Percentiles rank a stretch among this genome's conserved stretches.
These are phyloP conservation scores for Rosa hybrid DNA, from an alignment of 331 rosid genomes.

Conservation along the genomic window DNA sequence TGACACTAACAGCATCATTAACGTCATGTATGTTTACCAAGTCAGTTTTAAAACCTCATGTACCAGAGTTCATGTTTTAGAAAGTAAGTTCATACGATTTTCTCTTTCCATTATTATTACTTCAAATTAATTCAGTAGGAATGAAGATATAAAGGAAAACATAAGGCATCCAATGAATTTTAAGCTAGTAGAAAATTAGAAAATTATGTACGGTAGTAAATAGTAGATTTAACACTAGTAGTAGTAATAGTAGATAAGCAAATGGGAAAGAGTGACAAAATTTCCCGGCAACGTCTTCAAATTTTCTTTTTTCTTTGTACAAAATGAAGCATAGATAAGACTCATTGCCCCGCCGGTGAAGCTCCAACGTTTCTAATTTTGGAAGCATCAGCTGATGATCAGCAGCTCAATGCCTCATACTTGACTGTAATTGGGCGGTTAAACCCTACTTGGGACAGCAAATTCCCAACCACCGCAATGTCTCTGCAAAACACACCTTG, in stretches of 20 bases:
- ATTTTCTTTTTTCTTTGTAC: constrained; percentile 60
- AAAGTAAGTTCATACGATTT: no score
- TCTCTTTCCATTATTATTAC: background rate
- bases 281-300: constrained; percentile 56
- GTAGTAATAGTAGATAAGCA: constrained; percentile 24
- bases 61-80: no score
- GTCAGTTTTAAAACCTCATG: no score
- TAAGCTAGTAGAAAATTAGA: constrained; percentile 18
- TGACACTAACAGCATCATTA: no score
- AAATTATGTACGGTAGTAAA: constrained; percentile 32
- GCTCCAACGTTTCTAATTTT: background rate
- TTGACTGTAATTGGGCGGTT: constrained; percentile 80
- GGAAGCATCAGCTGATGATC: constrained; percentile 25
- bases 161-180: background rate
- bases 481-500: constrained; percentile 97
- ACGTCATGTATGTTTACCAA: no score
- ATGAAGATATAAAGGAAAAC: background rate
- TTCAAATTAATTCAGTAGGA: background rate
- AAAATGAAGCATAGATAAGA: constrained; percentile 6
- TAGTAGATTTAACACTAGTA: constrained; percentile 12
- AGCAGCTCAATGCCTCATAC: constrained; percentile 91
- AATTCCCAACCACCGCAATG: constrained; percentile 69
- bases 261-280: constrained; percentile 55
- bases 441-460: constrained; percentile 74
- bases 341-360: constrained; percentile 12